Evolutionary conservation across 1,284 basidiomycete species (phyloP), one percentile per base, ranked within the genome.

Genomic region (Caloboletus firmus): DNA sequence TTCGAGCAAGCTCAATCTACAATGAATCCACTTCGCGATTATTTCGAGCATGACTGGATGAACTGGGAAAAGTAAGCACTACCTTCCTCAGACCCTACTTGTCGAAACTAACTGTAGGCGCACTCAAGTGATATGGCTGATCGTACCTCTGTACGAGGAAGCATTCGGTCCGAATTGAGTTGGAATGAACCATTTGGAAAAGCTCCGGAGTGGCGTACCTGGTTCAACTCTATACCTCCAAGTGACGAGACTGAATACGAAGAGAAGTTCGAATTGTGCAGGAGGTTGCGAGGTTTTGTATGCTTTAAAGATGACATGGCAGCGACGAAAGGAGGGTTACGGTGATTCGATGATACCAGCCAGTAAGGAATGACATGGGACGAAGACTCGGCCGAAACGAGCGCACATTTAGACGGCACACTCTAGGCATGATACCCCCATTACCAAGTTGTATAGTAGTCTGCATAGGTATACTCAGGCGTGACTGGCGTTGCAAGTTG

Each of bases 41-140:
- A 83, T 51, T 90, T 90, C 54, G 85, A 88, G 42, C 68, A 72
- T 2, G 80, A 81, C 39, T 89, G 88, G 85, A 66, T 70, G 12
- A 82, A 82, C 52, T 90, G 87, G 88, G 77, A 83, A 69, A 79
- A 76, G 88, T 89, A 50, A 61, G 84, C 57, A 11, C 51, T 35
- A 12, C 9, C 13, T 24, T 26, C 51, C 32, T 41, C 17, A 0
- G 18, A 4, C 15, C 45, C 45, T 13, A 20, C 34, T 51, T n/a
- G 13, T 30, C n/a, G 35, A 47, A 43, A 26, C 52, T 59, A 31
- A 56, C 22, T 43, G 18, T 43, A 20, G n/a, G 24, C 5, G 3
- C 24, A 18, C 22, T 57, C 51, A 42, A 90, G 87, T 57, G 88
- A 90, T 60, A 90, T 90, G 88, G 74, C 74, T 48, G 84, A 87